phyloP scores from a whole-genome alignment of 78 protist species.

The Cyanophora paradoxa region DNA sequence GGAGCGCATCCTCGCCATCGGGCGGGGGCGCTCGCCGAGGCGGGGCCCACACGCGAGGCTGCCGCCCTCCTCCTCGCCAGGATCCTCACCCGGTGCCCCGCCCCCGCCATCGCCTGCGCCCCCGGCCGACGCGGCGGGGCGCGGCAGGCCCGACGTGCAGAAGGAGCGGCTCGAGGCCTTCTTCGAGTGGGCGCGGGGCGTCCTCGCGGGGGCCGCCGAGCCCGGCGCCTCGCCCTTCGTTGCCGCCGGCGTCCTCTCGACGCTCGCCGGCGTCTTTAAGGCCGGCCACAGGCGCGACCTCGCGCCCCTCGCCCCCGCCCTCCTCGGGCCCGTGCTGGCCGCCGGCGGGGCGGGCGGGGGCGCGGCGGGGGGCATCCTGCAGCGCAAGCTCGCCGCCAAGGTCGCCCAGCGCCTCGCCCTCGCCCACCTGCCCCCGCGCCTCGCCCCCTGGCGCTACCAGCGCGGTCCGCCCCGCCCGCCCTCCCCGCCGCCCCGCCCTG shows the following conservation, averaged over 20 bases:
- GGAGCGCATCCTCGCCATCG: conserved; percentile 6
- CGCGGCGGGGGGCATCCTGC: not conserved
- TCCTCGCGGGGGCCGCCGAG: not conserved
- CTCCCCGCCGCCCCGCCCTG: not conserved
- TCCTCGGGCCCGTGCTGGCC: conserved; percentile 1
- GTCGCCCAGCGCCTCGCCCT: conserved; percentile 78
- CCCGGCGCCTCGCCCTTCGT: not conserved
- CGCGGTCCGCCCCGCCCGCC: conserved; percentile 3
- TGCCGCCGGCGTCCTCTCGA: not conserved
- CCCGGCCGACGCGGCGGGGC: conserved; percentile 42
- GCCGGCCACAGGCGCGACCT: not conserved
- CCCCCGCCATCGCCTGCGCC: conserved; percentile 15
- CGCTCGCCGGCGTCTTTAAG: conserved; percentile 6
- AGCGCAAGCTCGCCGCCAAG: conserved; percentile 51
- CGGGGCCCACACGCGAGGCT: conserved; percentile 54
- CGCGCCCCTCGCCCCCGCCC: not conserved
- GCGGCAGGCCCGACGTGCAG: not conserved
- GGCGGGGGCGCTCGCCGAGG: conserved; percentile 14
- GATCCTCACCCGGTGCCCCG: conserved; percentile 62
- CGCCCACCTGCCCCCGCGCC: conserved; percentile 52
- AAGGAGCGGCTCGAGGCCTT: not conserved
- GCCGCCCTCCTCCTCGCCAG: conserved; percentile 46
- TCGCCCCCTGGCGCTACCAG: conserved; percentile 80
- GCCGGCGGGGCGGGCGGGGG: conserved; percentile 2
- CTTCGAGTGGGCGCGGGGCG: not conserved